Evolutionary conservation across 441 rosid species (phyloP).

Genomic region (Geranium incanum): DNA sequence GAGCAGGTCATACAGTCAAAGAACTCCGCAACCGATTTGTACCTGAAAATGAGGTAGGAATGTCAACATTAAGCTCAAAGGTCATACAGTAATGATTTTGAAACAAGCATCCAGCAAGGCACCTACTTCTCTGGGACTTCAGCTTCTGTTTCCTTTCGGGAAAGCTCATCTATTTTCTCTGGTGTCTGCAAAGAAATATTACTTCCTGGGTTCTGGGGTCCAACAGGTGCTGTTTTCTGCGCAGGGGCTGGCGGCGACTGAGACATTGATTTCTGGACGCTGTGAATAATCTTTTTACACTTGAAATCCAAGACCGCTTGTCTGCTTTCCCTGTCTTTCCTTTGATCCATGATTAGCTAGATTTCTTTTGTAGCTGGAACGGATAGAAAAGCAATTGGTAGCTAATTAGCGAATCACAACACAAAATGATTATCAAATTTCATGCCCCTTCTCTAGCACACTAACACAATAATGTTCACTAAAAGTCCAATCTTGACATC

Average conservation of each 20-base stretch:
- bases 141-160: constrained; percentile 15
- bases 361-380: background rate
- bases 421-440: background rate
- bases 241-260: constrained; percentile 2
- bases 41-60: constrained; percentile 21
- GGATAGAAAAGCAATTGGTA: background rate
- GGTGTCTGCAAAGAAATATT: constrained; percentile 35
- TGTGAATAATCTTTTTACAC: constrained; percentile 11
- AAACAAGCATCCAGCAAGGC: background rate
- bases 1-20: constrained; percentile 41
- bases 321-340: constrained; percentile 13
- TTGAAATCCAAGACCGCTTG: constrained; percentile 14
- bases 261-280: constrained; percentile 12
- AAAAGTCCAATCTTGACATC: background rate
- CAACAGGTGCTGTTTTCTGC: constrained; percentile 14
- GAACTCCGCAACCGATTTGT: constrained; percentile 27
- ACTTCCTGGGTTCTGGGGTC: constrained; percentile 17
- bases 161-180: constrained; percentile 29
- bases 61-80: constrained; percentile 2
- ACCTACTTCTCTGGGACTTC: constrained; percentile 29
- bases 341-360: constrained; percentile 26
- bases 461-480: background rate
- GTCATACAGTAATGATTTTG: background rate
- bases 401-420: background rate
- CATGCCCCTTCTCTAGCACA: background rate